Percentiles rank a stretch among this genome's conserved stretches.
These are phyloP conservation scores for Solanum gracilifrons DNA, from an alignment of 257 asterid species.

Conservation along the genomic window DNA sequence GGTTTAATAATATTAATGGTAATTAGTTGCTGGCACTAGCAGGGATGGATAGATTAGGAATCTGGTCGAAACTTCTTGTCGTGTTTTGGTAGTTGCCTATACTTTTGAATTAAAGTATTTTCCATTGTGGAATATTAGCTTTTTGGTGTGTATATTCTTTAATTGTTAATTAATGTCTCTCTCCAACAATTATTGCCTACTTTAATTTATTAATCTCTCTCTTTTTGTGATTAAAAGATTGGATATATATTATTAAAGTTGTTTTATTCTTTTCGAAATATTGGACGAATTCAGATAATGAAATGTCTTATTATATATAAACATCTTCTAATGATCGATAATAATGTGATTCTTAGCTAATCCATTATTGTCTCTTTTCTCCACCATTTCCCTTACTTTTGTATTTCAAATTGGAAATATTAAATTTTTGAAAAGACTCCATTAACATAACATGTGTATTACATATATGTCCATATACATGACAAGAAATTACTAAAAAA, in stretches of 20 bases:
- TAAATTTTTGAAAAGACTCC: not conserved
- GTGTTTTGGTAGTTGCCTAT: constrained; percentile 12
- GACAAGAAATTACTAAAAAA: not conserved
- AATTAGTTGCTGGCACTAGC: constrained; percentile 9
- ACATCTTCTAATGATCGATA: not conserved
- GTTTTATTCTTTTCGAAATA: not conserved
- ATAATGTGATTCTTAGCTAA: not conserved
- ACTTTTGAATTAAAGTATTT: not conserved
- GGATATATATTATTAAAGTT: not conserved
- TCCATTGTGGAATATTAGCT: not conserved
- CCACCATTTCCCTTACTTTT: not conserved
- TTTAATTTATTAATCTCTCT: not conserved
- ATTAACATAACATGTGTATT: not conserved
- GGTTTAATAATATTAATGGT: constrained; percentile 10
- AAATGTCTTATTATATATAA: not conserved
- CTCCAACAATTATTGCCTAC: not conserved
- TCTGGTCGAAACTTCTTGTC: not conserved
- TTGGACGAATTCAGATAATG: not conserved
- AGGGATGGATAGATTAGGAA: not conserved
- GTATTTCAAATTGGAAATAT: not conserved
- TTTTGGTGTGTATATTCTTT: not conserved
- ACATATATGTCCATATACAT: not conserved
- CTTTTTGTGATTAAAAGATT: not conserved
- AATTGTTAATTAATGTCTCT: not conserved
- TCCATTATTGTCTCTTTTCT: not conserved